Base-by-base conservation (phyloP, 2,329 filamentous ascomycete genomes). In the Aspergillus sp. region DNA sequence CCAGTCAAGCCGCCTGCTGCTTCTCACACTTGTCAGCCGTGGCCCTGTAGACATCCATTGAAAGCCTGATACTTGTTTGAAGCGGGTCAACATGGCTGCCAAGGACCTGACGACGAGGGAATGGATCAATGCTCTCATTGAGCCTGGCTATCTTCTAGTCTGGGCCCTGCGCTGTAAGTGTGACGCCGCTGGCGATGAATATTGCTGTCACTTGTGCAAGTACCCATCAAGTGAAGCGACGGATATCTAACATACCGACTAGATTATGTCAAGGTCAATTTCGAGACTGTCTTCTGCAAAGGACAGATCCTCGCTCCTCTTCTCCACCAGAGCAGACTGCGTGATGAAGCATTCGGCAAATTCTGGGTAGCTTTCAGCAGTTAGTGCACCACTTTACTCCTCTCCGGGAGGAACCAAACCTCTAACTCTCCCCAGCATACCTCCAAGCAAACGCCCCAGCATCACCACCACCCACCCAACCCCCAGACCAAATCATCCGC, bases 321-420 rank as follows among this genome's bases (percentile, higher is more conserved):
- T 17, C 61, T 73, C 1, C 69, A 72, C 12, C 63, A 70, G 3
- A 55, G 57, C 8, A 65, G 68, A 62, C 67, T 79, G 7, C 72
- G 76, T 19, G 75, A 78, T 52, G 75, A 79, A 60, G 72, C 75
- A 7, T 79, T 79, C 63, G 72, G 74, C 15, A 69, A 67, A 17
- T 79, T 79, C 65, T 80, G 78, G 78, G 66, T 78, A 43, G 70
- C 72, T 15, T 74, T 75, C 57, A 76, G 70, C 13, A 67, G 76
- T 79, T 56, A 65, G 70, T 63, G 41, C 17, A 57, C 49, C 32
- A 4, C n/a, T 15, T 21, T 36, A 5, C 32, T 36, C 12, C 12
- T 36, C 5, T n/a, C 25, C 19, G 3, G 15, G 47, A 57, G 12
- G 32, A n/a, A 30, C 13, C 13, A 36, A 45, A 57, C 28, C 32